Percentiles rank a stretch among this genome's conserved stretches.
Conservation (phyloP, 225 moss, liverwort and hornwort genomes). For the Ulota crispa region DNA sequence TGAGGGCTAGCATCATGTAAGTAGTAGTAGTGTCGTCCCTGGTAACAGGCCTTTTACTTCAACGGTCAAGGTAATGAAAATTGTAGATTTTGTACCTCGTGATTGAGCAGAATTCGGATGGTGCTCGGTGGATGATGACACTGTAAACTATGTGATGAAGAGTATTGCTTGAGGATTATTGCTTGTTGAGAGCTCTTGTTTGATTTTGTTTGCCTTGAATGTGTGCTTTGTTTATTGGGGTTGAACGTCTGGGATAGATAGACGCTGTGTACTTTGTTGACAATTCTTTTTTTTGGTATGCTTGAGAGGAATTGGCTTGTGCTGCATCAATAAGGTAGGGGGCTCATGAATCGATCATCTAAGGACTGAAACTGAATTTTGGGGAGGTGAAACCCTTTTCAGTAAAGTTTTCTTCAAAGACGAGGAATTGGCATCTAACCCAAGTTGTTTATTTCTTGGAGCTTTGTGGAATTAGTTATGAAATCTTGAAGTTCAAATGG, state of each 20-base stretch:
- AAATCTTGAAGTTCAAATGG: no score
- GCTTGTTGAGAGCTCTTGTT: constrained; percentile 5
- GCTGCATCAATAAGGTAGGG: neutral
- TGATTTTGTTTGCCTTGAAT: neutral
- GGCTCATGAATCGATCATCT: no score
- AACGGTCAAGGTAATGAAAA: constrained; percentile 44
- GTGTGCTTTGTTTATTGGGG: neutral
- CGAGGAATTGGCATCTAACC: no score
- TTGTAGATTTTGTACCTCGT: constrained; percentile 50
- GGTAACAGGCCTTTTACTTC: constrained; percentile 31
- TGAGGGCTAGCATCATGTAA: constrained; percentile 56
- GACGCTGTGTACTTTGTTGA: neutral
- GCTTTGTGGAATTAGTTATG: no score
- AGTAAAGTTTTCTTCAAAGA: no score
- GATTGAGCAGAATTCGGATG: constrained; percentile 17
- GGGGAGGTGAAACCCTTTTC: no score
- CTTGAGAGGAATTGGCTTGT: constrained; percentile 1
- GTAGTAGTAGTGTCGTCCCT: constrained; percentile 56
- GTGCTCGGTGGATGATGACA: constrained; percentile 14
- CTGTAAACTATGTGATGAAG: constrained; percentile 18
- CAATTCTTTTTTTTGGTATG: neutral
- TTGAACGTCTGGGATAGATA: constrained; percentile 4
- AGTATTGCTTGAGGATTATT: constrained; percentile 1
- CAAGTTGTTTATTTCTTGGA: no score
- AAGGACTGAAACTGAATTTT: no score